phyloP scores from a whole-genome alignment of 345 rosid genomes.

The Salix arbutifolia region DNA sequence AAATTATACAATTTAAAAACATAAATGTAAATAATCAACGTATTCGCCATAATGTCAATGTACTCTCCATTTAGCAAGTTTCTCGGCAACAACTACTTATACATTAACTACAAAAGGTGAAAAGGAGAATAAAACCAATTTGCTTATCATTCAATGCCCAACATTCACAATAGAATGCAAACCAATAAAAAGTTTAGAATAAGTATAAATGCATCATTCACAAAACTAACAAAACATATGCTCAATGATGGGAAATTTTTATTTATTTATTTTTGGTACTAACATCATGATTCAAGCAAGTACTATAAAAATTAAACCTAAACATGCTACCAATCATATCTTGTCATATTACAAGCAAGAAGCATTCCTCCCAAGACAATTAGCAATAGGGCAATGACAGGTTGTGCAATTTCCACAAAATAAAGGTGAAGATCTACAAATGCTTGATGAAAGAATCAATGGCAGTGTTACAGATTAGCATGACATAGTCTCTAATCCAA shows the following conservation, averaged over 20 bases:
- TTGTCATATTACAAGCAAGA: slow-evolving; percentile 21
- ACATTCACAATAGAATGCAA: background rate
- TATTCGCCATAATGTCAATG: too few species aligned
- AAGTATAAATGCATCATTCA: background rate
- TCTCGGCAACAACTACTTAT: background rate
- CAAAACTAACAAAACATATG: slow-evolving; percentile 4
- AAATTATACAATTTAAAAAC: too few species aligned
- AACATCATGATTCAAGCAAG: slow-evolving; percentile 9
- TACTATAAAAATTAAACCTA: slow-evolving; percentile 12
- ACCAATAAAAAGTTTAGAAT: background rate
- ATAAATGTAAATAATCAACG: too few species aligned
- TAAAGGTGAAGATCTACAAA: slow-evolving; percentile 20
- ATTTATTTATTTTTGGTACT: background rate
- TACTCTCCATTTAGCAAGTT: background rate
- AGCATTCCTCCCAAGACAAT: background rate
- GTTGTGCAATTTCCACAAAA: slow-evolving; percentile 9
- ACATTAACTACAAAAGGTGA: background rate
- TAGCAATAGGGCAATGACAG: slow-evolving; percentile 10
- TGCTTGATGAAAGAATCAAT: slow-evolving; percentile 5
- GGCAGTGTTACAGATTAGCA: background rate
- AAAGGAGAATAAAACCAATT: background rate
- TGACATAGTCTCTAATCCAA: slow-evolving; percentile 92
- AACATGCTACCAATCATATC: slow-evolving; percentile 10
- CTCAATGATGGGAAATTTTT: background rate
- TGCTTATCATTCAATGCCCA: background rate